These are phyloP conservation scores for Pythium folliculosum DNA, from an alignment of 352 stramenopile genomes.

Conservation along the genomic window DNA sequence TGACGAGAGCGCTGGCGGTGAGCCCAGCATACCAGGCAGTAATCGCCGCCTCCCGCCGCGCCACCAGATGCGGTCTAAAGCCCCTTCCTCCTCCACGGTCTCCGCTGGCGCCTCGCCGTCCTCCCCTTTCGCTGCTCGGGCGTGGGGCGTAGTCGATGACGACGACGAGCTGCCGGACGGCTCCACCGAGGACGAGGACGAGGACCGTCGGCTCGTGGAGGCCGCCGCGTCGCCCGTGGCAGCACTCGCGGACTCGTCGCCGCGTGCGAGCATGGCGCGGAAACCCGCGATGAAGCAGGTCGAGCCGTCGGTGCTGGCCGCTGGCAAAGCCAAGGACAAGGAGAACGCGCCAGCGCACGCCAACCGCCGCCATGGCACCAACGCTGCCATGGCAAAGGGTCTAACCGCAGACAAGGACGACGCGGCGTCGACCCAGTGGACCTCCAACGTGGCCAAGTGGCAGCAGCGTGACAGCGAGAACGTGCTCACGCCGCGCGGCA, in stretches of 20 bases:
- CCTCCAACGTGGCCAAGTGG: constrained; percentile 48
- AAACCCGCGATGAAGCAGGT: constrained; percentile 22
- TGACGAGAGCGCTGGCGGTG: constrained; percentile 9
- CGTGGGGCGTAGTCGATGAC: constrained; percentile 11
- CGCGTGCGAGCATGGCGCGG: constrained; percentile 9
- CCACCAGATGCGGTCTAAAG: background rate
- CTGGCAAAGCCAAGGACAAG: background rate
- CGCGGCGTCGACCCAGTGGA: constrained; percentile 32
- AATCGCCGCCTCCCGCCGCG: constrained; percentile 10
- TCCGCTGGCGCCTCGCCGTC: background rate
- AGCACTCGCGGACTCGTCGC: constrained; percentile 1
- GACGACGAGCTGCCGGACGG: constrained; percentile 8
- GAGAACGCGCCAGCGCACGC: constrained; percentile 8
- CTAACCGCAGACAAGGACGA: background rate
- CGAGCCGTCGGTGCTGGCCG: constrained; percentile 14
- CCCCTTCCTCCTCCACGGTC: background rate
- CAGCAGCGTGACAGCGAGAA: constrained; percentile 31
- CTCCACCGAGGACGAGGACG: constrained; percentile 25
- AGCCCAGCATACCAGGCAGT: constrained; percentile 26
- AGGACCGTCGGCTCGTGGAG: constrained; percentile 17
- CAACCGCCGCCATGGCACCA: background rate
- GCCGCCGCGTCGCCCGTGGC: background rate
- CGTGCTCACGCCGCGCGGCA: constrained; percentile 37
- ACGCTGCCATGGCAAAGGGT: background rate
- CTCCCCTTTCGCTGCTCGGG: background rate